Conservation (phyloP, 2,329 filamentous ascomycete species). For the Coniosporium tulheliwenetii region DNA sequence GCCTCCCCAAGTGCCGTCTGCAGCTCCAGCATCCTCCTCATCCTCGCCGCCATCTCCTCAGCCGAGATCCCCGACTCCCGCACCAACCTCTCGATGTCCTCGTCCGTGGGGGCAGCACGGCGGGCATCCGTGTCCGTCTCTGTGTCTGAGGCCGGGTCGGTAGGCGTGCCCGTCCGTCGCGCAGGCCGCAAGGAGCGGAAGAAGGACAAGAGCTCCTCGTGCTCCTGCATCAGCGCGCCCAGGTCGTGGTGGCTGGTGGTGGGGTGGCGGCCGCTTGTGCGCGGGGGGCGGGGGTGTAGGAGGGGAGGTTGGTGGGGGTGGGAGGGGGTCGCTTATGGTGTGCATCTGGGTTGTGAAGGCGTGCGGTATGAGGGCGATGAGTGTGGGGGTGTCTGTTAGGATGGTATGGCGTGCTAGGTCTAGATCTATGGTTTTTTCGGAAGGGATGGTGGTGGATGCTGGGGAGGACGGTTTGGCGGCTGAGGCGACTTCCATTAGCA, state of each 20-base stretch:
- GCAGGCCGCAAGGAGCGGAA: constrained; percentile 7
- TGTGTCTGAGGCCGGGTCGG: constrained; percentile 10
- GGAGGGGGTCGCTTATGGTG: constrained; percentile 70
- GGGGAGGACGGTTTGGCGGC: constrained; percentile 20
- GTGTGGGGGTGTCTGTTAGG: constrained; percentile 55
- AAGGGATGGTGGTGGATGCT: constrained; percentile 16
- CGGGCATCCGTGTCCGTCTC: constrained; percentile 1
- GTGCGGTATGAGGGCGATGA: constrained; percentile 56
- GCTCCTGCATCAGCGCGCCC: constrained; percentile 5
- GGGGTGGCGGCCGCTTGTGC: constrained; percentile 2
- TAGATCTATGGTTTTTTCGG: constrained; percentile 26
- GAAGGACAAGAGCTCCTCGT: constrained; percentile 9
- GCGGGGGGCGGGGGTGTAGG: constrained; percentile 7
- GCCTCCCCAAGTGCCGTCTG: constrained; percentile 6
- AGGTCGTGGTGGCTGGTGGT: constrained; percentile 11
- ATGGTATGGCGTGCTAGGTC: constrained; percentile 62
- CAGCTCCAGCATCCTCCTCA: constrained; percentile 11
- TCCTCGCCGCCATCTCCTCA: constrained; percentile 10
- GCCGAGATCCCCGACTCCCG: constrained; percentile 10
- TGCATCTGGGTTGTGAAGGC: constrained; percentile 47
- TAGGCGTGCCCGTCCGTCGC: not conserved
- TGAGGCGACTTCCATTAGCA: constrained; percentile 56
- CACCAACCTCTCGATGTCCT: constrained; percentile 12
- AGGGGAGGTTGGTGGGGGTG: constrained; percentile 38
- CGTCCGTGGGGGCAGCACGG: constrained; percentile 6